Evolutionary conservation across 345 rosid species (phyloP), one percentile per base, ranked within the genome.

Genomic region (Moricandia arvensis): DNA sequence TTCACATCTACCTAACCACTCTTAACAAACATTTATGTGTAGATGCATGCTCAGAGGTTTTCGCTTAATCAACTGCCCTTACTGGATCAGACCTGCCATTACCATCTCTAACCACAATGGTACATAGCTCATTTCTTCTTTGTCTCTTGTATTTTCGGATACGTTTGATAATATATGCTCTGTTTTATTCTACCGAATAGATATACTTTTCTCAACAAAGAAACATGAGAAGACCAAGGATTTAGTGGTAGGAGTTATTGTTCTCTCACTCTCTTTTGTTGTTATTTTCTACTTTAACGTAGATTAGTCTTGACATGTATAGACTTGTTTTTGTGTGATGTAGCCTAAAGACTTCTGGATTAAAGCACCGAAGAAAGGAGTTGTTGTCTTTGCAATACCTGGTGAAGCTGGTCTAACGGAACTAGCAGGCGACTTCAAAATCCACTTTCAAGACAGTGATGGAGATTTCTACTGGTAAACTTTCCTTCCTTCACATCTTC

Each of bases 271-370:
- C 18, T 27, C 34, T 26, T 33, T 16, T 57, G 29, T 49, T 64
- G 29, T 80, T 66, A n/a, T 27, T 5, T 24, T 80, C 9, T 54
- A 27, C 30, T 31, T 7, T 49, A 31, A 16, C 53, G 11, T 7
- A 3, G 60, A 16, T 10, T 41, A 16, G 2, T 73, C 18, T 73
- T 53, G 26, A 68, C 38, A 63, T 64, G 59, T 3, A 66, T 55
- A 29, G 30, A 55, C 37, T 29, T 57, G 53, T 29, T 37, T 49
- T 10, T 34, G 67, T 8, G 63, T 2, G 71, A 9, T 81, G 62
- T 85, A 91, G 98, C 97, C 99, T 38, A 91, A 92, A 82, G 96
- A 94, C 66, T 94, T 87, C 80, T 94, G 99, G 97, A 86, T 92
- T 60, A 89, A 85, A 64, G 90, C 96, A 58, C 95, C 95, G 26